These are phyloP conservation scores for Phytophthora litchii DNA, from an alignment of 352 stramenopile genomes.

Conservation along the genomic window DNA sequence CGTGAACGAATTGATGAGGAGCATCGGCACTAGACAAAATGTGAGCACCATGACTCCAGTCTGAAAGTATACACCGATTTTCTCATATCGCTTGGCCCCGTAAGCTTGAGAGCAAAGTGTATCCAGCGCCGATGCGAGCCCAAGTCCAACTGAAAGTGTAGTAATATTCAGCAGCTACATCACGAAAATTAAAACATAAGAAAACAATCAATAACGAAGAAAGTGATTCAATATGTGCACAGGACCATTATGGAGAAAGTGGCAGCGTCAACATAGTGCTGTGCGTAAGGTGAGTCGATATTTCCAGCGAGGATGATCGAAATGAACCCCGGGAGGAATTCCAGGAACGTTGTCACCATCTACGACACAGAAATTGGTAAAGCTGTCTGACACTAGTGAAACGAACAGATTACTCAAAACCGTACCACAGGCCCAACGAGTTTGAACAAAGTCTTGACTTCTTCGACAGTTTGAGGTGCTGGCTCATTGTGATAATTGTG, in stretches of 20 bases:
- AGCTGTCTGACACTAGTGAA: conserved; percentile 36
- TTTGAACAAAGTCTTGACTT: conserved; percentile 42
- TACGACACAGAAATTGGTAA: background rate
- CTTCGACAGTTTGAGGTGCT: conserved; percentile 19
- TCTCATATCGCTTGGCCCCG: conserved; percentile 53
- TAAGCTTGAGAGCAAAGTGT: conserved; percentile 77
- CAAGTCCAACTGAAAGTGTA: conserved; percentile 56
- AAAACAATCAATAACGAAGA: background rate
- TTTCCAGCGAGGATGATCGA: conserved; percentile 61
- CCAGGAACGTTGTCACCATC: conserved; percentile 46
- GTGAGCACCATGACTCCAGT: conserved; percentile 60
- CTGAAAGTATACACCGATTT: conserved; percentile 82
- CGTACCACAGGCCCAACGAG: conserved; percentile 46
- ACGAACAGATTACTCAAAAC: conserved; percentile 1
- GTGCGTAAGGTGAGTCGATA: conserved; percentile 54
- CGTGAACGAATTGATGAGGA: conserved; percentile 59
- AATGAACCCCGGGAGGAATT: conserved; percentile 46
- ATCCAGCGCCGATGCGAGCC: conserved; percentile 72
- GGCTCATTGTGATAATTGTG: conserved; percentile 5
- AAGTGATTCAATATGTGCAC: background rate
- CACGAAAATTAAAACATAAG: conserved; percentile 14
- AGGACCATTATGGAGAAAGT: conserved; percentile 57
- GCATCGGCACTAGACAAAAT: conserved; percentile 44
- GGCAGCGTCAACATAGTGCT: conserved; percentile 60
- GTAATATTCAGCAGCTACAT: conserved; percentile 66